A percentile compares a stretch with the other conserved stretches of the same genome.
These are phyloP conservation scores for Tolypocladium tropicale DNA, from an alignment of 2,329 filamentous ascomycete genomes.

Conservation along the genomic window DNA sequence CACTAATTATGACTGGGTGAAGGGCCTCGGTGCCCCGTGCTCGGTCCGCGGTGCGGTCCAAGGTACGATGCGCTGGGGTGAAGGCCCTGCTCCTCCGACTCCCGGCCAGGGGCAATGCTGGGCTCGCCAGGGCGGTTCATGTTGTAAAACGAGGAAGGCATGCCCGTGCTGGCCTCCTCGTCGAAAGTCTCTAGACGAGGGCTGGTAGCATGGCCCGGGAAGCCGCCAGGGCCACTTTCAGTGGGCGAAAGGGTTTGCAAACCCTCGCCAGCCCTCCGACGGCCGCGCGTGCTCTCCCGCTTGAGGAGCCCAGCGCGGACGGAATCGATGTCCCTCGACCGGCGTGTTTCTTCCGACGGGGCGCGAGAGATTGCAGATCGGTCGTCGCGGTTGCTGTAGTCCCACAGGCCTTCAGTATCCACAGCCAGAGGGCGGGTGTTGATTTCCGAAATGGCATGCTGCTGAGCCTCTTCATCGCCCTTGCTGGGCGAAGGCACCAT, in stretches of 20 bases:
- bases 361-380: conserved; percentile 10
- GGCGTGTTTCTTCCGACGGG: conserved; percentile 22
- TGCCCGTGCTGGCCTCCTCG: conserved; percentile 30
- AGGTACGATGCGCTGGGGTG: conserved; percentile 5
- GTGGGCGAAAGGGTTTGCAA: conserved; percentile 23
- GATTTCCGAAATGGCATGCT: conserved; percentile 33
- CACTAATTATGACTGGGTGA: conserved; percentile 12
- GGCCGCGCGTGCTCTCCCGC: conserved; percentile 36
- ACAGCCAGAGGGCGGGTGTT: conserved; percentile 25
- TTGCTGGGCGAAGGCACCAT: conserved; percentile 42
- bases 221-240: conserved; percentile 13
- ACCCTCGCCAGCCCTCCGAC: conserved; percentile 37
- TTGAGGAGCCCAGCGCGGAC: conserved; percentile 25
- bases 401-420: conserved; percentile 13
- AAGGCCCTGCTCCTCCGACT: conserved; percentile 8
- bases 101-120: conserved; percentile 1
- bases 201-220: conserved; percentile 17
- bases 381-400: conserved; percentile 7
- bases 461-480: conserved; percentile 21
- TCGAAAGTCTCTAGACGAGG: conserved; percentile 27
- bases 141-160: conserved; percentile 20
- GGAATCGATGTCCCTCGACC: conserved; percentile 27
- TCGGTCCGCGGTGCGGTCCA: conserved; percentile 5
- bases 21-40: conserved; percentile 5
- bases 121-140: conserved; percentile 11